Percentiles rank a stretch among this genome's conserved stretches.
These are phyloP conservation scores for Cenchrus fungigraminus DNA, from an alignment of 176 grass and related monocot species.

Conservation along the genomic window DNA sequence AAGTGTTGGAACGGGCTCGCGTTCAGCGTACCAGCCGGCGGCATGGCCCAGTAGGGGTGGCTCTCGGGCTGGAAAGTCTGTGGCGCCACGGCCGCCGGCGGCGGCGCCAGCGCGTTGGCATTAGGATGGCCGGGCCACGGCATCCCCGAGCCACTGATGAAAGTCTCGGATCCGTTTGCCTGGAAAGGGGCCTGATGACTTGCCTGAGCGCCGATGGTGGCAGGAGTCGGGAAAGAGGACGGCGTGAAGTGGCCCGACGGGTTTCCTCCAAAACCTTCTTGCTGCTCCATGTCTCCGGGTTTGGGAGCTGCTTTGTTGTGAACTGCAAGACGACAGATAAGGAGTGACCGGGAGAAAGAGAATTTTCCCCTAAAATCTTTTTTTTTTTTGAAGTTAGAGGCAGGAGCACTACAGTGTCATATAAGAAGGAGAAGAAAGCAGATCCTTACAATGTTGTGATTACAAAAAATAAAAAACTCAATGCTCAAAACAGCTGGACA, in stretches of 20 bases:
- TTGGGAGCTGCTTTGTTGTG: neutral
- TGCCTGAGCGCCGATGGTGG: neutral
- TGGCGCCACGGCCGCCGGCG: neutral
- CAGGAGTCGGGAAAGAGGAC: neutral
- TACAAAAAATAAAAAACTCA: too few species aligned
- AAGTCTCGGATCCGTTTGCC: neutral
- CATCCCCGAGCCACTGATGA: neutral
- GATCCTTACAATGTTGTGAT: too few species aligned
- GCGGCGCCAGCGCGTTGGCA: neutral
- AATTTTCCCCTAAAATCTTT: neutral
- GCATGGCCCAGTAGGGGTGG: neutral
- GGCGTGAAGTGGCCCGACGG: neutral
- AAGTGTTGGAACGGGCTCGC: neutral
- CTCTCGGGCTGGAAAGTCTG: neutral
- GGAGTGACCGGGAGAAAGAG: neutral
- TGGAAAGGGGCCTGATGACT: neutral
- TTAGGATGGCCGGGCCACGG: neutral
- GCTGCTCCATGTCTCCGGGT: neutral
- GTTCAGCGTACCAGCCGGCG: neutral
- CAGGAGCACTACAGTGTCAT: too few species aligned
- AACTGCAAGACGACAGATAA: neutral
- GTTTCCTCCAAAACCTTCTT: neutral
- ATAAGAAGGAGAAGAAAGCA: too few species aligned
- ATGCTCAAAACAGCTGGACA: too few species aligned
- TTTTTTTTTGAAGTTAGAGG: too few species aligned